Evolutionary conservation across 1,284 basidiomycete genomes (phyloP).

Genomic region (Pascua sp.): DNA sequence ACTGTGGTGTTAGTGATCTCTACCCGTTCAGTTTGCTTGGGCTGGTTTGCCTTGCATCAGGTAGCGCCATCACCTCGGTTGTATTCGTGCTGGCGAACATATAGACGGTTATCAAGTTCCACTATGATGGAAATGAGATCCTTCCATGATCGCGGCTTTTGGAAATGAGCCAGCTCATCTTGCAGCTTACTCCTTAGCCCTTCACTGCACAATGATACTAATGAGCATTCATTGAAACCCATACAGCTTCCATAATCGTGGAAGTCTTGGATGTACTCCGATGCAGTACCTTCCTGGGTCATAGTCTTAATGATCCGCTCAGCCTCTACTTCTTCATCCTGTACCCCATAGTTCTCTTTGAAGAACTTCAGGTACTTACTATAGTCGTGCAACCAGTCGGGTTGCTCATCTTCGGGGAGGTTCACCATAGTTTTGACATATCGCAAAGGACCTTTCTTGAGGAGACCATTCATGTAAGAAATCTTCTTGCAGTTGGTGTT

Average conservation of each 20-base stretch:
- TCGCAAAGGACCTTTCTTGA: conserved; percentile 16
- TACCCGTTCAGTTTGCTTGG: no score
- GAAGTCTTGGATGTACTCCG: conserved; percentile 17
- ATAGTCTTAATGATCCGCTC: conserved; percentile 10
- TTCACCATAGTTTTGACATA: conserved; percentile 15
- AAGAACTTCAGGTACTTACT: conserved; percentile 4
- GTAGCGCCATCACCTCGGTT: no score
- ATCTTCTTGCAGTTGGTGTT: conserved; percentile 16
- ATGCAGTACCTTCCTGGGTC: conserved; percentile 15
- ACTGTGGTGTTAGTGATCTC: no score
- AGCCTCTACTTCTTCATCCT: conserved; percentile 14
- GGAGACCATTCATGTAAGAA: conserved; percentile 14
- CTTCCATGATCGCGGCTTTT: background rate
- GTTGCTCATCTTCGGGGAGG: background rate
- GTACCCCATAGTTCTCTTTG: conserved; percentile 14
- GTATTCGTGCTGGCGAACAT: conserved; percentile 7
- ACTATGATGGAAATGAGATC: background rate
- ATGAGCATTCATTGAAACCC: conserved; percentile 16
- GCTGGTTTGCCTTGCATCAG: no score
- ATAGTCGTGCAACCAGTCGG: background rate
- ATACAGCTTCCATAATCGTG: background rate
- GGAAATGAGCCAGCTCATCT: conserved; percentile 12
- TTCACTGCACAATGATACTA: conserved; percentile 14
- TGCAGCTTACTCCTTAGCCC: conserved; percentile 19
- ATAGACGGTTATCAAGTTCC: conserved; percentile 17